These are phyloP conservation scores for Claviceps purpurea DNA, from an alignment of 2,329 filamentous ascomycete genomes.

Conservation along the genomic window DNA sequence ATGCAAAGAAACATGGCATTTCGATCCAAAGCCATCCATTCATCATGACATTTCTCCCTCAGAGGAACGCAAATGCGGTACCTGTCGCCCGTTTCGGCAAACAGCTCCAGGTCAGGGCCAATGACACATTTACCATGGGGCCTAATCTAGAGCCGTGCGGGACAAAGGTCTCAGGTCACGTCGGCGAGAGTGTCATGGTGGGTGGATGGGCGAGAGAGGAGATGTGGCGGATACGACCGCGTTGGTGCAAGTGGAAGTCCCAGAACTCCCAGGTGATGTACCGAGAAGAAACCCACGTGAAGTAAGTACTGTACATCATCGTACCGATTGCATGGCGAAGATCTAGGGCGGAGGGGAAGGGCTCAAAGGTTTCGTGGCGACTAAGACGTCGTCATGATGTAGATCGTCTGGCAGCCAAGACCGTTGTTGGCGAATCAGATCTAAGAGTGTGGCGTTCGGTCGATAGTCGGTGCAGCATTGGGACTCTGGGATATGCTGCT, in stretches of 20 bases:
- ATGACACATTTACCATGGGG: not conserved
- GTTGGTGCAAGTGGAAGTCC: too few species aligned
- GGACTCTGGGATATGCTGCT: too few species aligned
- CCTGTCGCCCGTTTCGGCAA: not conserved
- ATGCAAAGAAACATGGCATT: not conserved
- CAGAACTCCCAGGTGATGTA: too few species aligned
- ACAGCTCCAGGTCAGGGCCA: not conserved
- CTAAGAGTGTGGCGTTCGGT: not conserved
- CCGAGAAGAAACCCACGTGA: too few species aligned
- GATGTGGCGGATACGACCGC: not conserved
- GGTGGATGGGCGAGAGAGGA: not conserved
- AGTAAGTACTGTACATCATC: not conserved
- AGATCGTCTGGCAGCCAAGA: not conserved
- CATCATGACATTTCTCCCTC: not conserved
- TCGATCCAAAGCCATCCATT: not conserved
- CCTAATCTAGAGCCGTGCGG: not conserved
- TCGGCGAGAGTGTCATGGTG: not conserved
- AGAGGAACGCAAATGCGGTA: not conserved
- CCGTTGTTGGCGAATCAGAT: not conserved
- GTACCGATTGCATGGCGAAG: not conserved
- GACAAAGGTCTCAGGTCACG: not conserved
- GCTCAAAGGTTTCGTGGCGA: not conserved
- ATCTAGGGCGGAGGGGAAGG: not conserved
- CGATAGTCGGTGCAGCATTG: too few species aligned
- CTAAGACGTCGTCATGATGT: slow-evolving; percentile 4